These are phyloP conservation scores for Solanum ossicruentum DNA, from an alignment of 257 asterid species.

Conservation along the genomic window DNA sequence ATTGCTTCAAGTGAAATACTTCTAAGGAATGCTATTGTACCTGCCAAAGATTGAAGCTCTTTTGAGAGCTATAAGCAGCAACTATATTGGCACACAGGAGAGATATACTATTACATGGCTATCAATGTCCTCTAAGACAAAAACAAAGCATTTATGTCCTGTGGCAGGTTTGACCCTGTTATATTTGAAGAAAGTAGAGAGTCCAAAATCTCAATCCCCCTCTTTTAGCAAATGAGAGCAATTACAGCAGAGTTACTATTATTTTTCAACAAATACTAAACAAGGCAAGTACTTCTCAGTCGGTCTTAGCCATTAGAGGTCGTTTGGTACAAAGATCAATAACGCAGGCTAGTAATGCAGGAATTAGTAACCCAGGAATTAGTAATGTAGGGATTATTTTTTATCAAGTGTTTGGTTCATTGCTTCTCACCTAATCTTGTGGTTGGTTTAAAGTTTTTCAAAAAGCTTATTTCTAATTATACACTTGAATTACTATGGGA, in stretches of 20 bases:
- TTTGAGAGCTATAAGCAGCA: neutral
- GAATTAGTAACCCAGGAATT: too few species aligned
- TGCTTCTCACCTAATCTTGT: too few species aligned
- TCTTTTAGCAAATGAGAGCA: neutral
- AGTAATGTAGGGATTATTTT: too few species aligned
- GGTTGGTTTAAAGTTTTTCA: too few species aligned
- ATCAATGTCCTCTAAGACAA: neutral
- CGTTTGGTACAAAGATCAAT: too few species aligned
- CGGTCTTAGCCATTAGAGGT: neutral
- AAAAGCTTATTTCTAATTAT: too few species aligned
- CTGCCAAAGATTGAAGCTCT: constrained; percentile 19
- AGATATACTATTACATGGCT: neutral
- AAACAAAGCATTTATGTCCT: neutral
- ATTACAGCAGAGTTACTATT: neutral
- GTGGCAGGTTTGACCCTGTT: neutral
- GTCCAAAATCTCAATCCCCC: neutral
- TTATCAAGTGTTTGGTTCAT: too few species aligned
- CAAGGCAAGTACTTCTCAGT: neutral
- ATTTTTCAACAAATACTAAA: neutral
- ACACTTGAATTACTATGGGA: too few species aligned
- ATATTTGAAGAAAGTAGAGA: neutral
- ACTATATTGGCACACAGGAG: neutral
- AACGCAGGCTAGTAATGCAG: too few species aligned
- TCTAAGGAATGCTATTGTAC: constrained; percentile 80
- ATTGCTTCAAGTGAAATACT: constrained; percentile 94